Conservation (phyloP, 352 stramenopile species). For the Phytopythium kandeliae region DNA sequence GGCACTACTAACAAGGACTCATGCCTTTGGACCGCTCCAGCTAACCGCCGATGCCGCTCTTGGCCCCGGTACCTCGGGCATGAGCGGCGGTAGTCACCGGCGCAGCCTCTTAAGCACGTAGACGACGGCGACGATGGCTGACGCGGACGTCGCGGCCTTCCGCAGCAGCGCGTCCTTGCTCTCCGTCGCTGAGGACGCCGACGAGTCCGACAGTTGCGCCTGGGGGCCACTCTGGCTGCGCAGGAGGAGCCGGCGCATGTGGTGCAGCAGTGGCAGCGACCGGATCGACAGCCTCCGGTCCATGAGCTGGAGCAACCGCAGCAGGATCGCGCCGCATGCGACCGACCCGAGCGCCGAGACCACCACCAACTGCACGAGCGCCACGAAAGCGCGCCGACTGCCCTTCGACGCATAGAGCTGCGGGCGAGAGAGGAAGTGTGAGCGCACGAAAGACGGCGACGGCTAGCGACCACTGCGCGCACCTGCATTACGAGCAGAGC, state of each 20-base stretch:
- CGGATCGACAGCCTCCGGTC: conserved; percentile 22
- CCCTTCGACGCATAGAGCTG: conserved; percentile 62
- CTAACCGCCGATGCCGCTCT: background rate
- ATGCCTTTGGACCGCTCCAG: background rate
- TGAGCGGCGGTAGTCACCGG: background rate
- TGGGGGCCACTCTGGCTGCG: conserved; percentile 18
- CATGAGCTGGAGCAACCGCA: conserved; percentile 47
- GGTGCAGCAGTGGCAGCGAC: conserved; percentile 27
- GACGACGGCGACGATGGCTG: conserved; percentile 25
- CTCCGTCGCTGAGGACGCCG: background rate
- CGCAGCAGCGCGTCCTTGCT: conserved; percentile 12
- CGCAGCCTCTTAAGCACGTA: conserved; percentile 27
- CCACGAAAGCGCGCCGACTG: conserved; percentile 54
- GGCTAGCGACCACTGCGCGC: too few relatives aligned
- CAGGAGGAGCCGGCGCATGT: conserved; percentile 34
- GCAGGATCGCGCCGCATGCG: conserved; percentile 45
- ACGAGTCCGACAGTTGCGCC: conserved; percentile 12
- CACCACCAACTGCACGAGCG: conserved; percentile 48
- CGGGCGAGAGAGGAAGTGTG: too few relatives aligned
- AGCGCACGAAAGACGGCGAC: too few relatives aligned
- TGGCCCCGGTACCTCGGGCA: background rate
- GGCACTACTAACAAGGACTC: background rate
- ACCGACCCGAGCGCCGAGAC: conserved; percentile 63
- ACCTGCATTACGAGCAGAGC: conserved; percentile 67
- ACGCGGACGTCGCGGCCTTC: conserved; percentile 29